Evolutionary conservation across 2,329 filamentous ascomycete species (phyloP), one percentile per base, ranked within the genome.

Genomic region (Orbilia blumenaviensis): DNA sequence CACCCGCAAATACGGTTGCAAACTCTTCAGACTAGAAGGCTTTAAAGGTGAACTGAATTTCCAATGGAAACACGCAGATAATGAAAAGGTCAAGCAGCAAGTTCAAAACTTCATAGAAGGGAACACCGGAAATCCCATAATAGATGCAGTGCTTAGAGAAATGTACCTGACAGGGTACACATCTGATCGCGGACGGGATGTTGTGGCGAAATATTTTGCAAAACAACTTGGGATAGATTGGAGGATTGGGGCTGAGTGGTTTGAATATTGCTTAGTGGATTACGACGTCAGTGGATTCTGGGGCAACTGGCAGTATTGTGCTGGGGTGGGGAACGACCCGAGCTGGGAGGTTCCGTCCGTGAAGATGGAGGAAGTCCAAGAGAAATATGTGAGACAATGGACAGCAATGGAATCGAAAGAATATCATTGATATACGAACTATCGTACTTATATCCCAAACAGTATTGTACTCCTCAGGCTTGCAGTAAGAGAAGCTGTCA

Each of bases 241-340:
- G 92, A 87, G 91, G 0, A 86, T 92, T 12, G 92, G 92, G 0
- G 92, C 91, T 0, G 92, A 94, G 81, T 94, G 91, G 90, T 94
- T 94, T 80, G 92, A 94, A 81, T 88, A 87, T 81, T 84, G 91
- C 80, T 85, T 94, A 2, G 85, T 90, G 29, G 92, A 95, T 81
- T 93, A 94, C 81, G 92, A 94, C 79, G 86, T 91, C 0, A 88
- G 87, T 12, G 90, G 87, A 73, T 94, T 94, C 79, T 94, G 91
- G 91, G 89, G 89, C 8, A 93, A 93, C 80, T 94, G 91, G 92
- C 91, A 93, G 81, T 94, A 73, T 42, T 73, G 61, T 23, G 68
- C 61, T 9, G 61, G 68, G 21, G 68, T 73, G 3, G 42, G 61
- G 12, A 66, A 61, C 16, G 68, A 73, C 46, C 46, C 68, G 9